These are phyloP conservation scores for Aspergillus novofumigatus DNA, from an alignment of 2,329 filamentous ascomycete genomes.

Conservation along the genomic window DNA sequence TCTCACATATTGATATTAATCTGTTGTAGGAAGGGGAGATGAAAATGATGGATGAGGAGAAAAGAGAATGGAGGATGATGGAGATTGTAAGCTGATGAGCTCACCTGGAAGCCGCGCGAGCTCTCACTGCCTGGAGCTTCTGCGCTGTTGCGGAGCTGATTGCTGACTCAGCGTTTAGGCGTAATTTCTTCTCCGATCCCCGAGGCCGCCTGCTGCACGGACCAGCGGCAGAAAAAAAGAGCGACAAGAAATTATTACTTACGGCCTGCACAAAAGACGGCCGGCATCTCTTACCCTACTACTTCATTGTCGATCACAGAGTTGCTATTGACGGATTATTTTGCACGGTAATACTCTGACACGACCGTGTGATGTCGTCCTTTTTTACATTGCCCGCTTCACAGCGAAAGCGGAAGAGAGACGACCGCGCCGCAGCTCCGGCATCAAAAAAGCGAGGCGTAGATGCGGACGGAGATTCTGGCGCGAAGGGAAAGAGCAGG, in stretches of 20 bases:
- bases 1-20: conserved; percentile 23
- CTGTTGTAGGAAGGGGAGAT: not conserved
- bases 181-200: conserved; percentile 25
- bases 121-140: conserved; percentile 39
- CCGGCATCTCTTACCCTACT: not conserved
- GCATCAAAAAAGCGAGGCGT: conserved; percentile 45
- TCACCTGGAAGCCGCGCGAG: conserved; percentile 29
- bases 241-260: conserved; percentile 8
- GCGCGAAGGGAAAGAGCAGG: conserved; percentile 39
- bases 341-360: not conserved
- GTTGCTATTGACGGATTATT: not conserved
- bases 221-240: conserved; percentile 37
- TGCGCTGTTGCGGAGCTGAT: conserved; percentile 25
- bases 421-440: conserved; percentile 41
- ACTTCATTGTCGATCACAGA: not conserved
- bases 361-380: conserved; percentile 65
- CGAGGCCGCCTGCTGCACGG: conserved; percentile 20
- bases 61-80: conserved; percentile 20
- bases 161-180: conserved; percentile 33
- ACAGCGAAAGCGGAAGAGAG: conserved; percentile 86
- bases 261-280: not conserved
- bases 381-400: conserved; percentile 89
- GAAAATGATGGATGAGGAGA: conserved; percentile 17
- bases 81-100: conserved; percentile 8
- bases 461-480: conserved; percentile 28